phyloP scores from a whole-genome alignment of 495 filamentous ascomycete genomes.

The Tuber borchii region DNA sequence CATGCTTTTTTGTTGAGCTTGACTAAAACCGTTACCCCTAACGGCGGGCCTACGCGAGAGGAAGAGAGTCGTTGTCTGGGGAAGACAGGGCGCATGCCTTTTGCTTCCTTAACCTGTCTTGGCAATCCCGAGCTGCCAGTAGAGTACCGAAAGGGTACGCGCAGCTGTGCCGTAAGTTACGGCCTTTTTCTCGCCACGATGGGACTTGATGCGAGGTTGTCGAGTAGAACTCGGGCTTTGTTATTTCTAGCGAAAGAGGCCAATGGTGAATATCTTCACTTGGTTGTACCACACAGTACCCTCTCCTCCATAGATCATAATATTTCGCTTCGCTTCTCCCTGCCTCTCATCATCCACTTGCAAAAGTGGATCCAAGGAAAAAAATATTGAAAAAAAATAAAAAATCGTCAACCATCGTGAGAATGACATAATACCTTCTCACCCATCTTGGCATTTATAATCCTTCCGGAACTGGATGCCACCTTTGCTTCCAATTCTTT shows the following conservation, averaged over 20 bases:
- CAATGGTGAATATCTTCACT: neutral
- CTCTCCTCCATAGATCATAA: neutral
- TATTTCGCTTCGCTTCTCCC: neutral
- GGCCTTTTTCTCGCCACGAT: neutral
- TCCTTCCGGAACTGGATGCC: neutral
- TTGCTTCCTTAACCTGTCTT: neutral
- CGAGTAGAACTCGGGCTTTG: neutral
- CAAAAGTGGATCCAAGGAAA: constrained; percentile 13
- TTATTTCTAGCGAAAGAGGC: neutral
- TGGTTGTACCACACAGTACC: neutral
- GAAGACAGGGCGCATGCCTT: neutral
- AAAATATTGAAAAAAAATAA: constrained; percentile 8
- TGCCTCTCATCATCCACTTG: constrained; percentile 8
- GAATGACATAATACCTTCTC: constrained; percentile 28
- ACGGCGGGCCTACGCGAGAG: constrained; percentile 3
- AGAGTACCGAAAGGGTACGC: too few species aligned
- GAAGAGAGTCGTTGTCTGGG: neutral
- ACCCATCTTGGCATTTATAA: neutral
- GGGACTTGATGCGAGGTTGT: neutral
- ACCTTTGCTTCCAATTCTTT: neutral
- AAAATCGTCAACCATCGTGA: constrained; percentile 18
- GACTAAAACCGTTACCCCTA: constrained; percentile 5
- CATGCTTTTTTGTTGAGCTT: neutral
- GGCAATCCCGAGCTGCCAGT: neutral
- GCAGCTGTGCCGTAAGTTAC: neutral